phyloP scores from a whole-genome alignment of 1,284 basidiomycete genomes.

The Sutorius eximius region DNA sequence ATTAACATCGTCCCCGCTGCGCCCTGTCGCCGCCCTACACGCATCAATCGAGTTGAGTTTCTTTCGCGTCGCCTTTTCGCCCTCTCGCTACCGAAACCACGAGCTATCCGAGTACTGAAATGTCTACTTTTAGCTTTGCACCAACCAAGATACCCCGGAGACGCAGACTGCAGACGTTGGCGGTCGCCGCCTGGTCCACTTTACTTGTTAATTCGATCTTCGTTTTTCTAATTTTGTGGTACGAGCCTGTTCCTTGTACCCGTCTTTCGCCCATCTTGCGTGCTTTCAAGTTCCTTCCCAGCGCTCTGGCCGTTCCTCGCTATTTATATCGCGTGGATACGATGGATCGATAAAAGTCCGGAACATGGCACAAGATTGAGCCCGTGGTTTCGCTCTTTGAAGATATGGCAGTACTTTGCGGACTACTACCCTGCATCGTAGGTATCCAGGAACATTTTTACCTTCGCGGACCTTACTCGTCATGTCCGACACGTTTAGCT shows the following conservation, averaged over 20 bases:
- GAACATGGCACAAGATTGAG: constrained; percentile 77
- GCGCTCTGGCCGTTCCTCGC: constrained; percentile 84
- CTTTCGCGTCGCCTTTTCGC: background rate
- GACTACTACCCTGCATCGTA: constrained; percentile 92
- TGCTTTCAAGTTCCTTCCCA: constrained; percentile 73
- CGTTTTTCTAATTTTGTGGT: constrained; percentile 82
- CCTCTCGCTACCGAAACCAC: background rate
- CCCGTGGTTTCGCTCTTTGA: constrained; percentile 71
- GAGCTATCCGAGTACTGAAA: constrained; percentile 1
- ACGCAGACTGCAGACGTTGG: constrained; percentile 81
- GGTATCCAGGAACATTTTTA: constrained; percentile 37
- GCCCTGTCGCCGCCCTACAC: constrained; percentile 60
- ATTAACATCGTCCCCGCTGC: constrained; percentile 50
- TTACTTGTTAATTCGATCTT: constrained; percentile 71
- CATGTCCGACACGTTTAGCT: constrained; percentile 6
- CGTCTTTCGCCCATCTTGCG: constrained; percentile 4
- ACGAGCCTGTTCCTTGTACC: constrained; percentile 31
- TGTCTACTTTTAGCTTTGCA: constrained; percentile 52
- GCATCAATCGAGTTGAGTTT: constrained; percentile 67
- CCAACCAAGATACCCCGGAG: constrained; percentile 74
- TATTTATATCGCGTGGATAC: constrained; percentile 83
- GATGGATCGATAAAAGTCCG: constrained; percentile 75
- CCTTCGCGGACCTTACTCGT: background rate
- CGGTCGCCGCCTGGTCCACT: constrained; percentile 85
- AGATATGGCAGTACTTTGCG: constrained; percentile 84